These are phyloP conservation scores for Tricholoma sp. DNA, from an alignment of 768 basidiomycete genomes.

Conservation along the genomic window DNA sequence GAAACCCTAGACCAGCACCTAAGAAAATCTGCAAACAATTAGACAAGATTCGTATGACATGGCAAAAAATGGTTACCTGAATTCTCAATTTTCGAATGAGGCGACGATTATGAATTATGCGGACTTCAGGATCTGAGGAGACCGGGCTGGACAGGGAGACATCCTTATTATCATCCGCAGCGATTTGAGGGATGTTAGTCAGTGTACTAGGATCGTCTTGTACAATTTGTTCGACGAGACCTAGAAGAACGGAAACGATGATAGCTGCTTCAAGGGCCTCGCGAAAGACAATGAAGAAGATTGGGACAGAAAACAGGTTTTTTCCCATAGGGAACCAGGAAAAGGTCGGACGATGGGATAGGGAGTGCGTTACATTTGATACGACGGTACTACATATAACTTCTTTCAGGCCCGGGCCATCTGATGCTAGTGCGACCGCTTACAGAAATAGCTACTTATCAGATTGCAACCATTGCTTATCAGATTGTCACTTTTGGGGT, in stretches of 20 bases:
- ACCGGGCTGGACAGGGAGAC: slow-evolving; percentile 19
- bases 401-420: too few species aligned
- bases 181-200: slow-evolving; percentile 8
- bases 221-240: slow-evolving; percentile 85
- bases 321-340: slow-evolving; percentile 46
- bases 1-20: slow-evolving; percentile 71
- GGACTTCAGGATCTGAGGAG: slow-evolving; percentile 21
- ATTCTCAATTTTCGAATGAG: slow-evolving; percentile 65
- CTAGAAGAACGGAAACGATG: slow-evolving; percentile 88
- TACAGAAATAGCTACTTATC: too few species aligned
- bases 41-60: background rate
- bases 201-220: slow-evolving; percentile 27
- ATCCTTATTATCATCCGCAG: slow-evolving; percentile 20
- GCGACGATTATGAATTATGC: slow-evolving; percentile 29
- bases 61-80: slow-evolving; percentile 39
- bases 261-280: slow-evolving; percentile 92
- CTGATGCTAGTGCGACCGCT: too few species aligned
- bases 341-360: slow-evolving; percentile 7
- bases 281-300: slow-evolving; percentile 96
- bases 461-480: slow-evolving; percentile 17
- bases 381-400: too few species aligned
- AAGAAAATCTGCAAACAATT: slow-evolving; percentile 53
- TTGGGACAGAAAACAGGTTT: slow-evolving; percentile 81
- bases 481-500: slow-evolving; percentile 20
- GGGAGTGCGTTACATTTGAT: too few species aligned